These are phyloP conservation scores for Boletus eberwhitei DNA, from an alignment of 768 basidiomycete genomes.

Conservation along the genomic window DNA sequence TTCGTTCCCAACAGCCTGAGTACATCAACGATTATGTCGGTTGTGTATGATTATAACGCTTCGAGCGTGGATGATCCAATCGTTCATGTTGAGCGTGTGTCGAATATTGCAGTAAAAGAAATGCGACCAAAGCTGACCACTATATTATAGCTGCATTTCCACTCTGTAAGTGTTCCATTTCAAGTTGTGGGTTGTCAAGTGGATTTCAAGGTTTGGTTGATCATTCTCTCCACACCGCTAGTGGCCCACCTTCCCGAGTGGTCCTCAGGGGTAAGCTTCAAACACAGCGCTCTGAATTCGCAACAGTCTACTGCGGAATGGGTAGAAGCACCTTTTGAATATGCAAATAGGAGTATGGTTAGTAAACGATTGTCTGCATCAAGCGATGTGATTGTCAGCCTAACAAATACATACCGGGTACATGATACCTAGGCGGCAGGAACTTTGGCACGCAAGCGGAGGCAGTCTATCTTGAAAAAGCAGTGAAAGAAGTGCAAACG, in stretches of 20 bases:
- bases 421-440: constrained; percentile 14
- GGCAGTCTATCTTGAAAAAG: constrained; percentile 12
- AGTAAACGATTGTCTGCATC: neutral
- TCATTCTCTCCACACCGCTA: neutral
- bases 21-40: constrained; percentile 21
- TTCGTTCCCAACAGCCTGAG: constrained; percentile 11
- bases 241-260: constrained; percentile 21
- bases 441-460: constrained; percentile 11
- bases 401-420: neutral
- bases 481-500: constrained; percentile 23
- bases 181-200: neutral
- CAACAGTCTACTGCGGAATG: constrained; percentile 4
- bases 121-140: constrained; percentile 18
- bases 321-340: constrained; percentile 23
- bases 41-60: constrained; percentile 25
- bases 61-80: constrained; percentile 20
- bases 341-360: constrained; percentile 23
- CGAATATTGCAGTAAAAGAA: constrained; percentile 6
- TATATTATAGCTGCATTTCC: constrained; percentile 14
- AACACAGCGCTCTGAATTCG: constrained; percentile 13
- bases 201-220: neutral
- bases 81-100: constrained; percentile 15
- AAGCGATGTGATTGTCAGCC: neutral
- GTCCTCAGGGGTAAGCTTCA: constrained; percentile 24
- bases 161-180: constrained; percentile 11